These are phyloP conservation scores for Metschnikowia arizonensis DNA, from an alignment of 805 yeast species.

Conservation along the genomic window DNA sequence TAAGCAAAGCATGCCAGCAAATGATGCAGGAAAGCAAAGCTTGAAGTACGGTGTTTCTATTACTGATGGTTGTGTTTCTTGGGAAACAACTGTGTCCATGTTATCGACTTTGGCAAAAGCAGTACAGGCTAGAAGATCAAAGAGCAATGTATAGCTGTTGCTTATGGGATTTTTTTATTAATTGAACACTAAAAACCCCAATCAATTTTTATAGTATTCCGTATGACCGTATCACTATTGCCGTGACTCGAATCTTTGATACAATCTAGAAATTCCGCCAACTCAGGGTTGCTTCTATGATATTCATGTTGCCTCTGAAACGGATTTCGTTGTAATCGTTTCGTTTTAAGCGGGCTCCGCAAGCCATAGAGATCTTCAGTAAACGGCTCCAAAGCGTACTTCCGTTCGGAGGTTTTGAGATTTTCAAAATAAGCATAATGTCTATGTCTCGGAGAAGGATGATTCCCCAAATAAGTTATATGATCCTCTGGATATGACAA, in stretches of 20 bases:
- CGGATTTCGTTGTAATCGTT: conserved; percentile 57
- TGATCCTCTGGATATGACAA: conserved; percentile 37
- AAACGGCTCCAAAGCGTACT: conserved; percentile 53
- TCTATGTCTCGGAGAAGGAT: conserved; percentile 44
- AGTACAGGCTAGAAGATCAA: conserved; percentile 56
- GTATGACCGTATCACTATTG: background rate
- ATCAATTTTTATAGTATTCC: background rate
- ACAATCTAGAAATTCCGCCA: conserved; percentile 12
- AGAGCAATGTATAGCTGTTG: conserved; percentile 1
- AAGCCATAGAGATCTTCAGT: conserved; percentile 55
- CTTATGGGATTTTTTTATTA: background rate
- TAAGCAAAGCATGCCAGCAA: conserved; percentile 70
- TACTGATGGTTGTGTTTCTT: conserved; percentile 95
- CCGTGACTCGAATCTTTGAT: background rate
- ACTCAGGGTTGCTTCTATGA: conserved; percentile 20
- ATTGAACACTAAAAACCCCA: background rate
- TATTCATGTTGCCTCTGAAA: conserved; percentile 43
- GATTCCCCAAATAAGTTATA: conserved; percentile 52
- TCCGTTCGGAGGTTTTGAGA: conserved; percentile 45
- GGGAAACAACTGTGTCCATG: conserved; percentile 78
- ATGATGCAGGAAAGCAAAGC: conserved; percentile 61
- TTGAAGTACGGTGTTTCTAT: conserved; percentile 91
- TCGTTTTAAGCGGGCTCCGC: conserved; percentile 39
- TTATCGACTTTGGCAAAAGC: conserved; percentile 71
- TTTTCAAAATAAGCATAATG: conserved; percentile 42